These are phyloP conservation scores for Candida bentonensis DNA, from an alignment of 805 yeast genomes.

Conservation along the genomic window DNA sequence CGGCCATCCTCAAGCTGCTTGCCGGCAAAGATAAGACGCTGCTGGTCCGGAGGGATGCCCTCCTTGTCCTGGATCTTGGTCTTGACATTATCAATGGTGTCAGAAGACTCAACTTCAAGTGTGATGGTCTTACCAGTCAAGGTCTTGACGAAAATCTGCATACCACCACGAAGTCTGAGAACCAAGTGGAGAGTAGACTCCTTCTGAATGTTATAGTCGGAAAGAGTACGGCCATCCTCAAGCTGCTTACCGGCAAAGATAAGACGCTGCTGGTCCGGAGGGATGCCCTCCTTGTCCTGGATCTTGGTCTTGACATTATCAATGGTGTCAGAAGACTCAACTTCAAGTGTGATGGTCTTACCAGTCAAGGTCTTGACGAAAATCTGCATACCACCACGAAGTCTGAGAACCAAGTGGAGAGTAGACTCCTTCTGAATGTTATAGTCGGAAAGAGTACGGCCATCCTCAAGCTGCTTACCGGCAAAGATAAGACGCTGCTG, in stretches of 20 bases:
- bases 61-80: conserved; percentile 92
- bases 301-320: conserved; percentile 92
- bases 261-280: conserved; percentile 92
- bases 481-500: conserved; percentile 92
- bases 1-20: conserved; percentile 92
- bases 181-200: conserved; percentile 81
- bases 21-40: conserved; percentile 89
- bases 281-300: conserved; percentile 94
- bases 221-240: conserved; percentile 89
- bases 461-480: conserved; percentile 91
- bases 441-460: conserved; percentile 85
- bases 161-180: conserved; percentile 76
- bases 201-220: conserved; percentile 92
- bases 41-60: conserved; percentile 95
- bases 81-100: conserved; percentile 89
- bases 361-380: conserved; percentile 85
- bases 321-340: conserved; percentile 89
- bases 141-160: conserved; percentile 65
- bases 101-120: conserved; percentile 81
- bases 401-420: conserved; percentile 66
- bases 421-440: conserved; percentile 91
- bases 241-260: conserved; percentile 94
- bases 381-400: conserved; percentile 83
- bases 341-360: conserved; percentile 78
- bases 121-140: conserved; percentile 85